These are phyloP conservation scores for Dichotomopilus funicola DNA, from an alignment of 2,329 filamentous ascomycete genomes.

Conservation along the genomic window DNA sequence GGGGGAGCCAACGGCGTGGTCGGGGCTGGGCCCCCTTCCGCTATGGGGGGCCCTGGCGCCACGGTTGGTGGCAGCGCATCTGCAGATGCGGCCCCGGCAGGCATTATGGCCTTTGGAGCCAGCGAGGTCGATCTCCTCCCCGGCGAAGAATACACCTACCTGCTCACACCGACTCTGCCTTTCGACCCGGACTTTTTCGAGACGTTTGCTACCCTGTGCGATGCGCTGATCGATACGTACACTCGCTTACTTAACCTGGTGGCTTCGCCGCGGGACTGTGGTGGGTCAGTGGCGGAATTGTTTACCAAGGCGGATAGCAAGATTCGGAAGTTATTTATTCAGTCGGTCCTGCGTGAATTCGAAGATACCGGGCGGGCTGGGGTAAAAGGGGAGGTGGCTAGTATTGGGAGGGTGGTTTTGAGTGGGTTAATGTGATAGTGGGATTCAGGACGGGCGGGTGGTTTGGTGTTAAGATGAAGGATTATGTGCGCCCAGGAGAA, in stretches of 20 bases:
- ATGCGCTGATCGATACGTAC: conserved; percentile 91
- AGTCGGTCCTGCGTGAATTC: conserved; percentile 83
- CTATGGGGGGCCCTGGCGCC: conserved; percentile 1
- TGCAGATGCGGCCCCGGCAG: conserved; percentile 25
- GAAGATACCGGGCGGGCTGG: conserved; percentile 75
- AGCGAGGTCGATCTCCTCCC: conserved; percentile 62
- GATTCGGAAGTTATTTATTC: conserved; percentile 82
- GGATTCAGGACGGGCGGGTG: not conserved
- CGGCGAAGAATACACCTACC: conserved; percentile 79
- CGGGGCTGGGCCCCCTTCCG: not conserved
- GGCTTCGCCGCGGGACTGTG: conserved; percentile 66
- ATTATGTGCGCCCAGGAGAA: not conserved
- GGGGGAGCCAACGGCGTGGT: too few species aligned
- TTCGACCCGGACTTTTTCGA: conserved; percentile 98
- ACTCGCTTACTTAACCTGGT: conserved; percentile 69
- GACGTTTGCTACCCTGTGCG: conserved; percentile 91
- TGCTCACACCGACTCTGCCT: conserved; percentile 85
- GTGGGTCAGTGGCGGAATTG: conserved; percentile 65
- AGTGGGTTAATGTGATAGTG: conserved; percentile 65
- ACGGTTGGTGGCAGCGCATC: not conserved
- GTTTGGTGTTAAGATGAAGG: not conserved
- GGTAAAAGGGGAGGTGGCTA: conserved; percentile 74
- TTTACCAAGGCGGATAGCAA: conserved; percentile 85
- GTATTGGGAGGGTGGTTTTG: conserved; percentile 81
- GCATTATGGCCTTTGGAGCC: conserved; percentile 51